Evolutionary conservation across 495 filamentous ascomycete genomes (phyloP), one percentile per base, ranked within the genome.

Genomic region (Neurospora hispaniola): DNA sequence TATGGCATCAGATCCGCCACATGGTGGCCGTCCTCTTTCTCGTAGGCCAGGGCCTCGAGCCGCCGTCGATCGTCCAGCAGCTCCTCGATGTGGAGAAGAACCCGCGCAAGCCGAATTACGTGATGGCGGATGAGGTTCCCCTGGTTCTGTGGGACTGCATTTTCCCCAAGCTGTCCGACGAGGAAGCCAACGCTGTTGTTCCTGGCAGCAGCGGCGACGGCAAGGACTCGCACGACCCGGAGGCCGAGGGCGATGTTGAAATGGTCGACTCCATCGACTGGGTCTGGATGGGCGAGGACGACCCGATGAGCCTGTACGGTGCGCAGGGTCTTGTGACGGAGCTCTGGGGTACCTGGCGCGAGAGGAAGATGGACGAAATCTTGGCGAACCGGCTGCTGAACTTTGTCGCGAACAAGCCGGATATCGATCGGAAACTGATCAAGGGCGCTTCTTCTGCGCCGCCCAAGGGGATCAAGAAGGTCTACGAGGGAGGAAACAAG

Each of bases 1-100:
- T 99, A 66, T 99, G 95, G 95, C 96, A 99, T 80, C 96, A 99
- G 81, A 96, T 99, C 74, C 89, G 96, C 18, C 91, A 93, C 83
- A 95, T 99, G 89, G 89, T 94, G 16, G 86, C 90, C 23, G 86
- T 98, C 18, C 83, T 99, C 40, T 98, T 99, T 82, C 81, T 93
- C 10, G 87, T 99, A n/a, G 96, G 93, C 12, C 96, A 98, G 82
- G 91, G 93, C 0, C 86, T 97, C 7, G 96, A 99, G 77, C 78
- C 84, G 27, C 91, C 94, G 5, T 86, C 86, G 0, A 78, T 98
- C 4, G 84, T 98, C 35, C 80, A 85, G 23, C 86, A 91, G 5
- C 82, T 99, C 16, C 83, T 99, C 39, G 90, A 98, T 79, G 81
- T 91, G 20, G 74, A 82, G 14, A 87, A 87, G 70, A 88, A 89